Conservation (phyloP, 495 filamentous ascomycete genomes). For the Massariosphaeria phaeospora region DNA sequence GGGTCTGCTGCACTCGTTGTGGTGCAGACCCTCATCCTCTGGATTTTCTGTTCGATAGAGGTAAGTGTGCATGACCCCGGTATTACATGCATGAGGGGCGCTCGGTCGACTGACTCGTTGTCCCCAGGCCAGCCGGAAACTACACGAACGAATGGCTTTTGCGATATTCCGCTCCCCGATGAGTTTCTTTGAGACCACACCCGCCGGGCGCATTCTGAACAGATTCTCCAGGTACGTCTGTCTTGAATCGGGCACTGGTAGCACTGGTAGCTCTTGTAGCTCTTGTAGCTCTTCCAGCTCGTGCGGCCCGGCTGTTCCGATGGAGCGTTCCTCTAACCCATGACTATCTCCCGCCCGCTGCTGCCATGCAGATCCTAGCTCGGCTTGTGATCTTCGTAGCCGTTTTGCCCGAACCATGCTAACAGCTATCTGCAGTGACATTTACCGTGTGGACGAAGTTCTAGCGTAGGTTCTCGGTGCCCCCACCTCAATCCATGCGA, state of each 20-base stretch:
- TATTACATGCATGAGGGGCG: constrained; percentile 11
- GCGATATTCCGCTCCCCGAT: constrained; percentile 98
- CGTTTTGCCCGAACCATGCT: too few relatives aligned
- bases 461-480: constrained; percentile 54
- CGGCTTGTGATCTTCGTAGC: constrained; percentile 30
- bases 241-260: not conserved
- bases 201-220: constrained; percentile 94
- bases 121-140: constrained; percentile 78
- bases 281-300: too few relatives aligned
- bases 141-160: constrained; percentile 97
- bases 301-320: too few relatives aligned
- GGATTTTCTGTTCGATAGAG: constrained; percentile 99
- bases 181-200: constrained; percentile 98
- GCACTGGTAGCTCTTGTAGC: too few relatives aligned
- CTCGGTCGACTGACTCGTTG: constrained; percentile 15
- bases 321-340: too few relatives aligned
- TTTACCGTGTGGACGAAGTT: constrained; percentile 94
- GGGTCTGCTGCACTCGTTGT: constrained; percentile 84
- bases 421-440: constrained; percentile 56
- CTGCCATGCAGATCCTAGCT: constrained; percentile 56
- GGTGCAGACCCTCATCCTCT: constrained; percentile 87
- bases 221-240: constrained; percentile 74
- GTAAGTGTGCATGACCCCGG: constrained; percentile 43
- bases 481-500: not conserved
- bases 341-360: not conserved